phyloP scores from a whole-genome alignment of 192 early-diverging fungal genomes.

The Coemansia umbellata region DNA sequence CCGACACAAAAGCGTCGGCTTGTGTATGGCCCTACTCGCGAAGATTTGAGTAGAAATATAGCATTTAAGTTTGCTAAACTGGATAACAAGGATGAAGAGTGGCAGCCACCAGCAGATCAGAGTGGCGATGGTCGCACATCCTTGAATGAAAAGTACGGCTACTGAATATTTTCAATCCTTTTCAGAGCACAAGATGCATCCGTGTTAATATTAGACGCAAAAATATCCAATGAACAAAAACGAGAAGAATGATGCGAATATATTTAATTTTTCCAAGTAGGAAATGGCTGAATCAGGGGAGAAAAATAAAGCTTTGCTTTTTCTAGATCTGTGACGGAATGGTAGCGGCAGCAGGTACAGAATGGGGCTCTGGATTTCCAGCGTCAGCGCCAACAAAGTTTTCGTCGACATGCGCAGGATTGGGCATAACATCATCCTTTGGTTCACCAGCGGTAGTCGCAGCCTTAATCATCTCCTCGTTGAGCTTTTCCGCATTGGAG shows the following conservation, averaged over 20 bases:
- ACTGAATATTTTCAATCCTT: too few relatives aligned
- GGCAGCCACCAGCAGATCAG: slow-evolving; percentile 42
- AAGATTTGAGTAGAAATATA: neutral
- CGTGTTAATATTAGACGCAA: too few relatives aligned
- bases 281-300: too few relatives aligned
- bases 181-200: too few relatives aligned
- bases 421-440: neutral
- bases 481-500: slow-evolving; percentile 28
- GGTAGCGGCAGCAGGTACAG: too few relatives aligned
- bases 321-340: too few relatives aligned
- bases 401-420: slow-evolving; percentile 30
- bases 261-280: too few relatives aligned
- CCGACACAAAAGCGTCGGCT: slow-evolving; percentile 5
- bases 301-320: too few relatives aligned
- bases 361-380: slow-evolving; percentile 2
- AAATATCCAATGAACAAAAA: too few relatives aligned
- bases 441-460: slow-evolving; percentile 16
- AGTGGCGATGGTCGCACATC: slow-evolving; percentile 42
- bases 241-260: too few relatives aligned
- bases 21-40: slow-evolving; percentile 6
- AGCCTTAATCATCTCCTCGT: slow-evolving; percentile 33
- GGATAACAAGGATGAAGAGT: slow-evolving; percentile 3
- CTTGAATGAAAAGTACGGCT: slow-evolving; percentile 46
- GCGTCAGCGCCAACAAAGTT: slow-evolving; percentile 33
- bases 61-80: neutral